Percentiles rank a stretch among this genome's conserved stretches.
Evolutionary conservation across 352 stramenopile species (phyloP).

Genomic region (Globisporangium polare): DNA sequence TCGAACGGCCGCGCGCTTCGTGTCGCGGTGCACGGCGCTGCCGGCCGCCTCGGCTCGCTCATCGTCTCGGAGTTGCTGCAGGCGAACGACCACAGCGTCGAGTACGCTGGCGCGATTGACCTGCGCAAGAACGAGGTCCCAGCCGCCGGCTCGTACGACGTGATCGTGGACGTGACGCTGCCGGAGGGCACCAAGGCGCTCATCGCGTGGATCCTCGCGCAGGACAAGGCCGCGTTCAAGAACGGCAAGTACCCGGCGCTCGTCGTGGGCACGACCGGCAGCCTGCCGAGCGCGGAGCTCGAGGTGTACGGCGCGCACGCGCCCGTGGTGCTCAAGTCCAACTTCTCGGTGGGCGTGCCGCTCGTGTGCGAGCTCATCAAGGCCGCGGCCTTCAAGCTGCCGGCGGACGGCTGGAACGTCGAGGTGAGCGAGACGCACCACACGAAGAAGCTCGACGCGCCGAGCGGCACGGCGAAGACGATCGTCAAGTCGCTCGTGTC

Average conservation of each 20-base stretch:
- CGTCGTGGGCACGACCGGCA: slow-evolving; percentile 73
- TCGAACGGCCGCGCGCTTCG: slow-evolving; percentile 32
- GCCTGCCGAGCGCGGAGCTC: slow-evolving; percentile 48
- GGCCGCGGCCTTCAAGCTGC: slow-evolving; percentile 69
- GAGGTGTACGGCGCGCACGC: slow-evolving; percentile 59
- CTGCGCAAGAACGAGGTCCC: slow-evolving; percentile 43
- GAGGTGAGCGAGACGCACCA: slow-evolving; percentile 82
- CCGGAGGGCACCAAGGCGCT: slow-evolving; percentile 68
- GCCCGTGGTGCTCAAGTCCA: slow-evolving; percentile 69
- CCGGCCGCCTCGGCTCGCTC: slow-evolving; percentile 62
- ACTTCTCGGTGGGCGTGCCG: slow-evolving; percentile 82
- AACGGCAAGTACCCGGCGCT: slow-evolving; percentile 65
- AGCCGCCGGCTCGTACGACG: slow-evolving; percentile 45
- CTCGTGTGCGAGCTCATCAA: slow-evolving; percentile 75
- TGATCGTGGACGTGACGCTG: slow-evolving; percentile 78
- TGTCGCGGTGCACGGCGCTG: slow-evolving; percentile 69
- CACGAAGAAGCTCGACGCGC: slow-evolving; percentile 84
- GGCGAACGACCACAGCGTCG: slow-evolving; percentile 37
- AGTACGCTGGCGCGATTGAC: slow-evolving; percentile 55
- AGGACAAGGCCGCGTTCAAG: slow-evolving; percentile 54
- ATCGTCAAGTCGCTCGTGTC: slow-evolving; percentile 60
- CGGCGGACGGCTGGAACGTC: slow-evolving; percentile 71
- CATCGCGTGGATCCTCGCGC: slow-evolving; percentile 47
- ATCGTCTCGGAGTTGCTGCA: slow-evolving; percentile 65
- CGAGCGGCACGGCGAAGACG: slow-evolving; percentile 77